A percentile compares a stretch with the other conserved stretches of the same genome.
Evolutionary conservation across 257 asterid genomes (phyloP).

Genomic region (Solanum virginianum): DNA sequence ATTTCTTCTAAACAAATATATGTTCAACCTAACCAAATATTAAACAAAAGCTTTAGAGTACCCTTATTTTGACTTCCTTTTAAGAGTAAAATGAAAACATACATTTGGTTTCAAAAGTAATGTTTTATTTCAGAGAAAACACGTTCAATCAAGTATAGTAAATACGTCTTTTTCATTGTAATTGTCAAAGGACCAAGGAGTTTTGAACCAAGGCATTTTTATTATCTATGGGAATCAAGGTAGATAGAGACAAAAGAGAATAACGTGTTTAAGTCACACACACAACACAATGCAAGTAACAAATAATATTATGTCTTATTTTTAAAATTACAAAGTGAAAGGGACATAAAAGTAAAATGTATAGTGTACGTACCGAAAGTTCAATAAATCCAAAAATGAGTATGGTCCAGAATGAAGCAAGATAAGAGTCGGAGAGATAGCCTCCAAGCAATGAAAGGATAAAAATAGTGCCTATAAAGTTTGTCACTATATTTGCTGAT

Average conservation of each 20-base stretch:
- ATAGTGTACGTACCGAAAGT: constrained; percentile 46
- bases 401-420: constrained; percentile 90
- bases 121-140: not conserved
- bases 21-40: not conserved
- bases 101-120: not conserved
- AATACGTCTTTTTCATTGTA: not conserved
- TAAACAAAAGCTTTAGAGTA: not conserved
- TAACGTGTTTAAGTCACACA: too few species aligned
- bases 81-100: not conserved
- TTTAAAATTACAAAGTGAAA: not conserved
- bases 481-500: constrained; percentile 81
- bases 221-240: not conserved
- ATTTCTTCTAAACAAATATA: not conserved
- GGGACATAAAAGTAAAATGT: not conserved
- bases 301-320: not conserved
- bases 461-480: constrained; percentile 81
- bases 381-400: constrained; percentile 80
- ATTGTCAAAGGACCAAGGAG: not conserved
- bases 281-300: too few species aligned
- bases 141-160: not conserved
- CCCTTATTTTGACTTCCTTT: not conserved
- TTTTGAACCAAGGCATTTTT: not conserved
- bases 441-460: constrained; percentile 77
- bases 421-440: constrained; percentile 83
- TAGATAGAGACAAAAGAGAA: not conserved